Conservation (phyloP, 345 rosid genomes). For the Pistacia integerrima region DNA sequence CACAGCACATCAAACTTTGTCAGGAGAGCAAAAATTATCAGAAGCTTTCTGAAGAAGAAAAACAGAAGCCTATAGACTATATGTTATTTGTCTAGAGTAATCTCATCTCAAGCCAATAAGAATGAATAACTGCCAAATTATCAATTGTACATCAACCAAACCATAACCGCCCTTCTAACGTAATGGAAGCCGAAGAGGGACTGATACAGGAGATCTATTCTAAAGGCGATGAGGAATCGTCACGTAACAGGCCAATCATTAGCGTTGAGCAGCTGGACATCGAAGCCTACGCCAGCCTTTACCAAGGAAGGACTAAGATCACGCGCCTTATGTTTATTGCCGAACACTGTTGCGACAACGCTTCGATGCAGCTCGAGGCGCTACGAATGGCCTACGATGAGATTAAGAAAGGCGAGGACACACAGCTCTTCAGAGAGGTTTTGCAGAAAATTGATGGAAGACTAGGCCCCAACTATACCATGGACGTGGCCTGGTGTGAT, state of each 20-base stretch:
- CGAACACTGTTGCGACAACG: constrained; percentile 57
- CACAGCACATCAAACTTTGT: no score
- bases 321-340: constrained; percentile 83
- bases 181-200: neutral
- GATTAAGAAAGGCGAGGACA: constrained; percentile 91
- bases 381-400: constrained; percentile 94
- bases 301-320: constrained; percentile 88
- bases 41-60: no score
- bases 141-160: no score
- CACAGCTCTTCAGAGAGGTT: constrained; percentile 77
- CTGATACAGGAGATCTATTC: constrained; percentile 42
- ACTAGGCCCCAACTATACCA: constrained; percentile 60
- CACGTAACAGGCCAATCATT: constrained; percentile 58
- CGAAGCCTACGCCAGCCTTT: constrained; percentile 89
- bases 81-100: no score
- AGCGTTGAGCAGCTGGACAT: constrained; percentile 88
- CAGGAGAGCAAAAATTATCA: no score
- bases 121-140: no score
- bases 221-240: constrained; percentile 58
- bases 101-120: no score
- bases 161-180: no score
- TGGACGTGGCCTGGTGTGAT: constrained; percentile 80
- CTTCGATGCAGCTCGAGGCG: constrained; percentile 76
- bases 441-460: constrained; percentile 69
- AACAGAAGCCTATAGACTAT: no score